These are phyloP conservation scores for Blastocystis sp. DNA, from an alignment of 352 stramenopile genomes.

Conservation along the genomic window DNA sequence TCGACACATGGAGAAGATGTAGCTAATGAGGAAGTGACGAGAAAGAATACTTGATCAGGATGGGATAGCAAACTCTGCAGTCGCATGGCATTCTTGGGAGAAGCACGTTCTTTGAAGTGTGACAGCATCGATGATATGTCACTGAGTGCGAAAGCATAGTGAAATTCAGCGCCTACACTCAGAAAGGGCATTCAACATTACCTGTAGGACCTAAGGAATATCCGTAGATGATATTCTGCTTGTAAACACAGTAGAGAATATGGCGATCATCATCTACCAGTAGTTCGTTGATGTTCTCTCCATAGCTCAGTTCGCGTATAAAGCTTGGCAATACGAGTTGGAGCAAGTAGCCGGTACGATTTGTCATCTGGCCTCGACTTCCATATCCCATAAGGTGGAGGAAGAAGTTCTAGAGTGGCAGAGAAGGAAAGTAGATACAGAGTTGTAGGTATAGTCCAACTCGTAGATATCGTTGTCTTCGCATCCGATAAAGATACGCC, in stretches of 20 bases:
- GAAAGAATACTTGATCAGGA: neutral
- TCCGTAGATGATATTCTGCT: conserved; percentile 7
- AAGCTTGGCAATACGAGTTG: conserved; percentile 10
- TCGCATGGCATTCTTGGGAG: neutral
- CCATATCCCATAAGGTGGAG: conserved; percentile 34
- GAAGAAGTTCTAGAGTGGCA: conserved; percentile 5
- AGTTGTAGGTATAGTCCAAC: neutral
- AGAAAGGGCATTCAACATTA: neutral
- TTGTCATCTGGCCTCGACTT: conserved; percentile 15
- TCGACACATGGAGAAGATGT: neutral
- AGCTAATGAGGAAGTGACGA: neutral
- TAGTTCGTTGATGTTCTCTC: conserved; percentile 25
- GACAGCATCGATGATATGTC: neutral
- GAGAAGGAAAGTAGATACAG: neutral
- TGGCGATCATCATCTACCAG: conserved; percentile 25
- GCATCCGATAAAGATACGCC: conserved; percentile 45
- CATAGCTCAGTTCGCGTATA: conserved; percentile 18
- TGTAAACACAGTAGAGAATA: conserved; percentile 35
- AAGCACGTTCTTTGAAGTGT: neutral
- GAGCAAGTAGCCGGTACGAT: conserved; percentile 31
- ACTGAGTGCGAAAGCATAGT: neutral
- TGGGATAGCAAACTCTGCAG: neutral
- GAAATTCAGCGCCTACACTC: neutral
- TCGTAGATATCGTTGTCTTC: conserved; percentile 52
- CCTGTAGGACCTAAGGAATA: conserved; percentile 27